Evolutionary conservation across 2,329 filamentous ascomycete species (phyloP), one percentile per base, ranked within the genome.

Genomic region (Talaromyces sp.): DNA sequence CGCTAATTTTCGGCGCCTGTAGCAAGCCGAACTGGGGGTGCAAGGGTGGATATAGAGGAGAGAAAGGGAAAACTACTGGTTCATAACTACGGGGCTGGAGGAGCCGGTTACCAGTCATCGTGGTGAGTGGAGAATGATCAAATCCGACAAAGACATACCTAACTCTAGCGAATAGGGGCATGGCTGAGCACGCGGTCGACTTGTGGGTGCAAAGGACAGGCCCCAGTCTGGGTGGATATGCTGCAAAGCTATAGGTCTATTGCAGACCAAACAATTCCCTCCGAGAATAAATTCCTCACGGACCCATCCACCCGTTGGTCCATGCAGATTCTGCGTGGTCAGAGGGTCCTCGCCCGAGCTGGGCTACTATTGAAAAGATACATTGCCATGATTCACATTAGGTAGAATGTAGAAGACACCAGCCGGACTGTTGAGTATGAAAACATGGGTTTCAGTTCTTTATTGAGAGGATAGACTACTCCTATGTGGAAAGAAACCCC

Each of bases 101-200:
- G 61, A 28, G 18, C 56, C n/a, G 61, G 61, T 36, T 62, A 62
- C 51, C 61, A 62, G 34, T 62, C 61, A 14, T 62, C 61, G 30
- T 62, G 61, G 61, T 62, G 50, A 52, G 61, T 59, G 8, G 44
- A 31, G 40, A 53, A 18, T 56, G 33, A 56, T 36, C 54, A 52
- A n/a, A 27, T 12, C 44, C 12, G 3, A 47, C 42, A 33, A 23
- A 33, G 40, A 31, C 33, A 10, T n/a, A 14, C 31, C 57, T 62
- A 12, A 62, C 56, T 12, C 27, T 5, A 8, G 23, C n/a, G 47
- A 47, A 40, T 36, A 62, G 61, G 61, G 61, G 61, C n/a, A 62
- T 56, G 61, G 61, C 61, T 16, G 61, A 62, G 9, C 61, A 62
- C 34, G 61, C 61, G 12, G 57, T 62, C 55, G 52, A 57, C 18